Evolutionary conservation across 305 asterid species (phyloP), one percentile per base, ranked within the genome.

Genomic region (Fraxinus sp.): DNA sequence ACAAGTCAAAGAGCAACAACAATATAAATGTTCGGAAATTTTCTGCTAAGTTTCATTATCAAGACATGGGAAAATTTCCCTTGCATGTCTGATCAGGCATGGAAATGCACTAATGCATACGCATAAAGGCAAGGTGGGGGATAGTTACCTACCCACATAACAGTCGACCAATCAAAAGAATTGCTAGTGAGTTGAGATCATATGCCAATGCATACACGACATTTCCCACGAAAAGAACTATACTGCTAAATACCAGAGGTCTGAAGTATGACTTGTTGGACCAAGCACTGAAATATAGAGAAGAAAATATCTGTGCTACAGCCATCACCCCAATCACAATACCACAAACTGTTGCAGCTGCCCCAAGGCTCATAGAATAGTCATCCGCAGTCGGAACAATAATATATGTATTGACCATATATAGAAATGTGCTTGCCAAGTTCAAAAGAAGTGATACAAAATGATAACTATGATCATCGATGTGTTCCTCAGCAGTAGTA

Each of bases 251-350:
- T 57, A 96, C 79, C 92, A 96, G 88, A 72, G 99, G 99, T 83
- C 78, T 94, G 86, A 89, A 91, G 91, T 96, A 96, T 20, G 98
- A 93, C 85, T 85, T 93, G 85, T 96, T 96, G 73, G 99, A 94
- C 99, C 99, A 96, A 81, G 99, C 98, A 84, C 98, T 96, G 92
- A 96, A 96, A 88, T 96, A 93, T 83, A 96, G 97, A 18, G 98
- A 96, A 76, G 99, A 93, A 84, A 96, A 96, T 83, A 96, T 82
- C 85, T 96, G 98, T 28, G 98, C 99, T 14, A 94, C 95, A 52
- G 98, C 99, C 99, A 96, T 96, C 44, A 98, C 85, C 78, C 99
- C 99, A 82, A 96, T 96, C 59, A 96, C 97, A 66, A 96, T 86
- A 76, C 99, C 99, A 86, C 99, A 96, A 75, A 96, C 99, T 16